phyloP scores from a whole-genome alignment of 371 early-diverging fungal species.

The Mucor piriformis region DNA sequence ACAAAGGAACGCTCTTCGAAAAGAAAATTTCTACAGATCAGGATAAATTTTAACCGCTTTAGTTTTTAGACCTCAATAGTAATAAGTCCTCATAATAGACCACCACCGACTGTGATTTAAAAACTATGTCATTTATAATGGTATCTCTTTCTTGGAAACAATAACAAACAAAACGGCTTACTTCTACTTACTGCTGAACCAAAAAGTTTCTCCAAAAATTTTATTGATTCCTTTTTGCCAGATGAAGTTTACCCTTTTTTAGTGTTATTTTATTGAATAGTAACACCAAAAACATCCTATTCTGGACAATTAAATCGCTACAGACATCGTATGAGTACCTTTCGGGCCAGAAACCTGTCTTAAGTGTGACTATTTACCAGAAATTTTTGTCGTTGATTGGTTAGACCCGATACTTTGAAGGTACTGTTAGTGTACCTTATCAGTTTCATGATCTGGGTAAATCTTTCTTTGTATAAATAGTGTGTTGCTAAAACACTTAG shows the following conservation, averaged over 20 bases:
- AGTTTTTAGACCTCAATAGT: too few species aligned
- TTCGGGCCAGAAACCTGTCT: too few species aligned
- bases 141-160: too few species aligned
- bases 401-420: not conserved
- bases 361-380: slow-evolving; percentile 11
- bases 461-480: slow-evolving; percentile 13
- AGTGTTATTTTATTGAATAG: not conserved
- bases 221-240: not conserved
- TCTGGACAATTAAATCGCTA: not conserved
- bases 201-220: too few species aligned
- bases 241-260: not conserved
- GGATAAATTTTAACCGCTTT: too few species aligned
- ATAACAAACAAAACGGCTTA: too few species aligned
- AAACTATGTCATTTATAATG: too few species aligned
- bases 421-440: slow-evolving; percentile 11
- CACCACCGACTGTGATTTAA: too few species aligned
- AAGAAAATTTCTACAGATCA: too few species aligned
- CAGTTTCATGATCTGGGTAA: slow-evolving; percentile 13
- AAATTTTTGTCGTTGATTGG: slow-evolving; percentile 25
- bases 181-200: too few species aligned
- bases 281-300: not conserved
- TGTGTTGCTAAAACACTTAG: not conserved
- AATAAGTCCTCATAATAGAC: too few species aligned
- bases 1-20: too few species aligned
- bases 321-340: not conserved